Evolutionary conservation across 441 rosid genomes (phyloP).

Genomic region (Croton laevigatus): DNA sequence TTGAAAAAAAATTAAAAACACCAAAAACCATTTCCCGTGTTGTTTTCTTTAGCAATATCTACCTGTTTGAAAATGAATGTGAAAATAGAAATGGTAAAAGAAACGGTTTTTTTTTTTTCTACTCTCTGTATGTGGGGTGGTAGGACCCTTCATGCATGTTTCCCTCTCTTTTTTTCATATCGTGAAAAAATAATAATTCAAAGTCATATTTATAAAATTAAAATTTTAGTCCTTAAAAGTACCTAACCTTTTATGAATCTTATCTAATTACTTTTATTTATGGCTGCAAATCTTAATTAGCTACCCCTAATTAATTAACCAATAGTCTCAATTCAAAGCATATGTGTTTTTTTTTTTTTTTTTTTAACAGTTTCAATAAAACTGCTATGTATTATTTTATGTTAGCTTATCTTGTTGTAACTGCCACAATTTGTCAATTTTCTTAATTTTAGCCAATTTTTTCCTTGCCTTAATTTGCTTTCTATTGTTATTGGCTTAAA

Average conservation of each 20-base stretch:
- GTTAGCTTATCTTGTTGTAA: conserved; percentile 5
- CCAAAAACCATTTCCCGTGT: too few species aligned
- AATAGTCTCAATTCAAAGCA: conserved; percentile 17
- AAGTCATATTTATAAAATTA: not conserved
- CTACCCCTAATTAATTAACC: not conserved
- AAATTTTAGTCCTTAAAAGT: conserved; percentile 1
- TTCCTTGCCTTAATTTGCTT: not conserved
- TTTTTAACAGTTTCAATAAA: conserved; percentile 14
- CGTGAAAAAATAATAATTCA: conserved; percentile 5
- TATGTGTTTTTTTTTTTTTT: not conserved
- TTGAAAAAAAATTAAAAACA: too few species aligned
- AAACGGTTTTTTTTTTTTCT: not conserved
- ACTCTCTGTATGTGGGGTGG: not conserved
- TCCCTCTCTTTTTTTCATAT: not conserved
- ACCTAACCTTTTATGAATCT: conserved; percentile 27
- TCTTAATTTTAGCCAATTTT: not conserved
- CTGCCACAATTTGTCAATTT: conserved; percentile 6
- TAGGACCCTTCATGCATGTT: conserved; percentile 28
- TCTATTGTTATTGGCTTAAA: not conserved
- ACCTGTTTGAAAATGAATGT: conserved; percentile 37
- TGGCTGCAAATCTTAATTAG: too few species aligned
- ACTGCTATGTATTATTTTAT: not conserved
- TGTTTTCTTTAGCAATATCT: conserved; percentile 28
- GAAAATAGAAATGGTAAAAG: conserved; percentile 23
- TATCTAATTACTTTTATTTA: not conserved